A percentile compares a stretch with the other conserved stretches of the same genome.
These are phyloP conservation scores for Neltuma alba DNA, from an alignment of 306 rosid genomes.

Conservation along the genomic window DNA sequence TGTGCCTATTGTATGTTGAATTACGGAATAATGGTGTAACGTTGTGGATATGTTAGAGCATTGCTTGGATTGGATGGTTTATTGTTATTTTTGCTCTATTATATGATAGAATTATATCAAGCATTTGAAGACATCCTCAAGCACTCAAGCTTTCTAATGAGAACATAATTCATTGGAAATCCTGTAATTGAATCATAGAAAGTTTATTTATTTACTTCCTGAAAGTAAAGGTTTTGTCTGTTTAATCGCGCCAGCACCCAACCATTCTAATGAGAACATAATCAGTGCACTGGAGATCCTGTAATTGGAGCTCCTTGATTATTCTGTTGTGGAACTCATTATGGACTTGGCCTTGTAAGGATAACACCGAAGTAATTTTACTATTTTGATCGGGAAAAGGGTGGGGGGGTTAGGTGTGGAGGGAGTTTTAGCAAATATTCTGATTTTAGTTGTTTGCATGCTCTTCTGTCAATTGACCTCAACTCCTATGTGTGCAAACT, in stretches of 20 bases:
- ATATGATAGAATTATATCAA: neutral
- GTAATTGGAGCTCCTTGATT: neutral
- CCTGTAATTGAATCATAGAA: neutral
- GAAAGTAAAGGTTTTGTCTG: neutral
- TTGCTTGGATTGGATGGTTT: slow-evolving; percentile 24
- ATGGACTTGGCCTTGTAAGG: neutral
- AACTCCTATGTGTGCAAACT: slow-evolving; percentile 34
- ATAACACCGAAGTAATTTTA: slow-evolving; percentile 13
- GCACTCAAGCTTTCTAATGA: neutral
- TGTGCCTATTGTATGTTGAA: slow-evolving; percentile 6
- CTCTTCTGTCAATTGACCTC: slow-evolving; percentile 26
- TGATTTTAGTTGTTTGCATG: slow-evolving; percentile 20
- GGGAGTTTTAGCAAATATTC: slow-evolving; percentile 7
- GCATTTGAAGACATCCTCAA: slow-evolving; percentile 15
- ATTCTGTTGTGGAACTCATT: neutral
- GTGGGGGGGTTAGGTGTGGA: neutral
- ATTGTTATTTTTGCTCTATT: neutral
- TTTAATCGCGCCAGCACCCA: neutral
- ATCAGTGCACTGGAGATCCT: neutral
- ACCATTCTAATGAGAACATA: neutral
- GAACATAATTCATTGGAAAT: neutral
- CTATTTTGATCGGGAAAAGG: neutral
- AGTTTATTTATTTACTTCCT: neutral
- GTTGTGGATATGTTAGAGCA: slow-evolving; percentile 14
- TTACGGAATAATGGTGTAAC: slow-evolving; percentile 8